A percentile compares a stretch with the other conserved stretches of the same genome.
Conservation (phyloP, 805 yeast species). For the Metahyphopichia silvanorum region DNA sequence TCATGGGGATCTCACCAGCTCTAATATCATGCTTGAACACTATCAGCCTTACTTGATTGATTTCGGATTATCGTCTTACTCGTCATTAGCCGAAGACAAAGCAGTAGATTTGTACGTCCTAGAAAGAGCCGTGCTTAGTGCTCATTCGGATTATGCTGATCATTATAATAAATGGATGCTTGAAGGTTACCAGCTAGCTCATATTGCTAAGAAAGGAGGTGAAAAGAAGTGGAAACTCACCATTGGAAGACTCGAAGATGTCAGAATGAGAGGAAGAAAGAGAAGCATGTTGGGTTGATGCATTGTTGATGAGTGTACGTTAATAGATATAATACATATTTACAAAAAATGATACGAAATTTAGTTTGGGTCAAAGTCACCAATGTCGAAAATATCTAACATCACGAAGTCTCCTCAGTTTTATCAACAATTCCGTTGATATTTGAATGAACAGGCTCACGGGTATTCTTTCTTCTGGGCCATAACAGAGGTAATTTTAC, state of each 20-base stretch:
- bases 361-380: too few species aligned
- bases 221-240: slow-evolving; percentile 49
- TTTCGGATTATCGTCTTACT: slow-evolving; percentile 82
- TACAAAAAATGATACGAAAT: slow-evolving; percentile 27
- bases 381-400: too few species aligned
- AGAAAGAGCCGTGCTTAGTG: slow-evolving; percentile 86
- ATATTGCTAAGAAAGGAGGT: slow-evolving; percentile 30
- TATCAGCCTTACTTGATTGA: slow-evolving; percentile 68
- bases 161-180: slow-evolving; percentile 67
- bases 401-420: slow-evolving; percentile 3
- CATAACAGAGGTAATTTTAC: slow-evolving; percentile 82
- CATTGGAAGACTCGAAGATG: slow-evolving; percentile 69
- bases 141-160: slow-evolving; percentile 76
- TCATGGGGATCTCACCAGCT: slow-evolving; percentile 93
- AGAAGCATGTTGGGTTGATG: slow-evolving; percentile 84
- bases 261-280: slow-evolving; percentile 89
- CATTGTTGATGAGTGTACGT: too few species aligned
- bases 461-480: slow-evolving; percentile 53
- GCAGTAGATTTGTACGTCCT: slow-evolving; percentile 96
- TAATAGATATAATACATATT: too few species aligned
- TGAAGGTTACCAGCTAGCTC: slow-evolving; percentile 57
- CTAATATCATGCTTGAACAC: slow-evolving; percentile 64
- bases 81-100: slow-evolving; percentile 79
- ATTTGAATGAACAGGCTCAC: slow-evolving; percentile 20
- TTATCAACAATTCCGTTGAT: slow-evolving; percentile 4